These are phyloP conservation scores for Neurospora pannonica DNA, from an alignment of 495 filamentous ascomycete species.

Conservation along the genomic window DNA sequence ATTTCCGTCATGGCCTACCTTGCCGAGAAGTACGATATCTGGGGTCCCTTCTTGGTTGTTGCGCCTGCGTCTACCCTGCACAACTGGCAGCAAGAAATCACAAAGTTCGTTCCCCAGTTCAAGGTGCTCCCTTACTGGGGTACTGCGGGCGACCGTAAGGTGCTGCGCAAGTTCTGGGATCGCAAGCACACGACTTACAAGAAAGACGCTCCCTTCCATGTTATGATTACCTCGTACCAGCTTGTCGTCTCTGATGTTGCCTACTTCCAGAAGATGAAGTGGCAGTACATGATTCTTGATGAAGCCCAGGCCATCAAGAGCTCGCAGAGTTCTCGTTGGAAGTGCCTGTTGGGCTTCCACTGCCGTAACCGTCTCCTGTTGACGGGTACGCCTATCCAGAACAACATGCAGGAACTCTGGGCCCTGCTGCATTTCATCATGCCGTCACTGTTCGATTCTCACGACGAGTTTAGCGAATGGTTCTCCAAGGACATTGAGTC, in stretches of 20 bases:
- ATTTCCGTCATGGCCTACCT: slow-evolving; percentile 99
- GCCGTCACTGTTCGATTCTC: slow-evolving; percentile 95
- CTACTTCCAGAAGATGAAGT: slow-evolving; percentile 97
- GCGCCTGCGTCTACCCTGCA: slow-evolving; percentile 93
- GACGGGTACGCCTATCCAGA: slow-evolving; percentile 96
- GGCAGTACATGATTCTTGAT: slow-evolving; percentile 99
- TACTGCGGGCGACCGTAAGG: slow-evolving; percentile 85
- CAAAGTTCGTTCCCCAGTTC: slow-evolving; percentile 83
- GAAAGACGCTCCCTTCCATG: slow-evolving; percentile 87
- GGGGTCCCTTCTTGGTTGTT: slow-evolving; percentile 96
- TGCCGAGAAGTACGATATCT: slow-evolving; percentile 93
- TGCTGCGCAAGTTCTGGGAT: slow-evolving; percentile 97
- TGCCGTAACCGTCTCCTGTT: slow-evolving; percentile 92
- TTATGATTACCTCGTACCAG: slow-evolving; percentile 94
- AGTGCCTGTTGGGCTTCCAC: slow-evolving; percentile 84
- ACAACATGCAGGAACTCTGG: slow-evolving; percentile 99
- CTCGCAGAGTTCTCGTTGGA: slow-evolving; percentile 92
- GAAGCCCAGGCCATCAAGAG: slow-evolving; percentile 99
- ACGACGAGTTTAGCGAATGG: slow-evolving; percentile 99
- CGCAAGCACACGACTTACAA: slow-evolving; percentile 93
- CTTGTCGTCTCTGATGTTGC: slow-evolving; percentile 90
- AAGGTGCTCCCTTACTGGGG: slow-evolving; percentile 98
- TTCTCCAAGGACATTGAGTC: slow-evolving; percentile 99
- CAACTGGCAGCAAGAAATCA: slow-evolving; percentile 99
- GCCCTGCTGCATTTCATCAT: slow-evolving; percentile 98